Conservation (phyloP, 2,329 filamentous ascomycete genomes). For the Cadophora luteo-olivacea region DNA sequence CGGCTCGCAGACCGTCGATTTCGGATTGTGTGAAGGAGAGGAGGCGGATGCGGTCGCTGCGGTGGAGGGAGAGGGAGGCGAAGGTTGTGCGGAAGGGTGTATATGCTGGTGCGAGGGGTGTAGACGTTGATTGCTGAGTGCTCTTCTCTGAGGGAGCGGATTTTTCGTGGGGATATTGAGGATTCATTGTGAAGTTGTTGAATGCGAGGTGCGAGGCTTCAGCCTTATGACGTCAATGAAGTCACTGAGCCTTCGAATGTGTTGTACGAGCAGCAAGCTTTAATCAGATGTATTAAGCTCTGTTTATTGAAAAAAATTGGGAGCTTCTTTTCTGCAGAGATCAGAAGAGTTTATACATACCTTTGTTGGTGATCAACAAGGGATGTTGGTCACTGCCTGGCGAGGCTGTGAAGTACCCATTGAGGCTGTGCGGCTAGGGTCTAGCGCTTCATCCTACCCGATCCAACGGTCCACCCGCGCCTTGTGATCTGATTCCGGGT, state of each 20-base stretch:
- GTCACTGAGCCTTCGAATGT: not conserved
- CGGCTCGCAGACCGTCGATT: conserved; percentile 40
- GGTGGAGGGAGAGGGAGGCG: conserved; percentile 44
- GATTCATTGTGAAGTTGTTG: conserved; percentile 16
- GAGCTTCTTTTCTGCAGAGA: not conserved
- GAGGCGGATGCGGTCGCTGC: conserved; percentile 45
- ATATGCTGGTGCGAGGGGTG: conserved; percentile 25
- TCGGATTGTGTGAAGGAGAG: conserved; percentile 45
- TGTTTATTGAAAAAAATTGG: not conserved
- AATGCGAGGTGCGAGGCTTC: conserved; percentile 11
- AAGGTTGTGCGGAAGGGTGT: conserved; percentile 40
- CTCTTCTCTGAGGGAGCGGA: not conserved
- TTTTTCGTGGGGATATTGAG: conserved; percentile 12
- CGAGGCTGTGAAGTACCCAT: conserved; percentile 8
- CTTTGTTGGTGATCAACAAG: not conserved
- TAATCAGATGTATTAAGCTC: not conserved
- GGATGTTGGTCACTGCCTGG: conserved; percentile 13
- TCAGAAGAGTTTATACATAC: not conserved
- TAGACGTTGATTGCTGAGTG: not conserved
- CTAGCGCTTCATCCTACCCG: not conserved
- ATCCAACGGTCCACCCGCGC: not conserved
- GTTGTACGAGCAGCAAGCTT: not conserved
- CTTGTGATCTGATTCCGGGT: not conserved
- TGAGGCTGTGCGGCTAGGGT: not conserved
- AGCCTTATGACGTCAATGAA: conserved; percentile 20